Base-by-base conservation (phyloP, 768 basidiomycete genomes). In the Tricholoma hemisulphureum region DNA sequence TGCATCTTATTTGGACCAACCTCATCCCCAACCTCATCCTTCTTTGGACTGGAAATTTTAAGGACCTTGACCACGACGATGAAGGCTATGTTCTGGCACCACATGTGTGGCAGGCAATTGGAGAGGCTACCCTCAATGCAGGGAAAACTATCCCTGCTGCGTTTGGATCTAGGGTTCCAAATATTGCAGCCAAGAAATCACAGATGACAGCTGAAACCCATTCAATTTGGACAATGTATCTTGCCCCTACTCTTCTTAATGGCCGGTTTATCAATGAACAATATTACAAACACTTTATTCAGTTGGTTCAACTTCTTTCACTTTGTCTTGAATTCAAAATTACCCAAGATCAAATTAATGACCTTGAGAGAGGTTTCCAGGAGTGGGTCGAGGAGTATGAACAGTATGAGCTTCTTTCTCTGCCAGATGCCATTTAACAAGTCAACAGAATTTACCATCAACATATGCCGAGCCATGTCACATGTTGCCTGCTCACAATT, bases 251-350 rank as follows among this genome's bases (percentile, higher is more conserved):
- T 10, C 61, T 81, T 3, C 71, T 81, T 7, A 50, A 51, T 2
- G 28, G 65, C 6, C 61, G 65, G 0, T 80, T 80, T 62, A 23
- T 11, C 5, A 18, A 64, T 8, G 51, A 55, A 3, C 62, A 57
- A 20, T 81, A 80, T 59, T 80, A 75, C 57, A 57, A 69, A 0
- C 79, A 82, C 59, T 79, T 80, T 56, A 51, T 79, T 6, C n/a
- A 66, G 2, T 72, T 82, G 13, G 72, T 77, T 21, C 35, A 58
- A 4, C 69, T 81, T 2, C 59, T 80, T 43, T 67, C 71, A 21
- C 43, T 61, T 3, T 72, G 73, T 51, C 68, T 82, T 6, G 65
- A 77, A 43, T 76, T 71, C 32, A 65, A 70, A 49, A 53, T 71
- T n/a, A 58, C 59, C 0, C 20, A 35, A 16, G 53, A 48, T 2